A percentile compares a stretch with the other conserved stretches of the same genome.
phyloP scores from a whole-genome alignment of 1,284 basidiomycete genomes.

The Malassezia furfur region DNA sequence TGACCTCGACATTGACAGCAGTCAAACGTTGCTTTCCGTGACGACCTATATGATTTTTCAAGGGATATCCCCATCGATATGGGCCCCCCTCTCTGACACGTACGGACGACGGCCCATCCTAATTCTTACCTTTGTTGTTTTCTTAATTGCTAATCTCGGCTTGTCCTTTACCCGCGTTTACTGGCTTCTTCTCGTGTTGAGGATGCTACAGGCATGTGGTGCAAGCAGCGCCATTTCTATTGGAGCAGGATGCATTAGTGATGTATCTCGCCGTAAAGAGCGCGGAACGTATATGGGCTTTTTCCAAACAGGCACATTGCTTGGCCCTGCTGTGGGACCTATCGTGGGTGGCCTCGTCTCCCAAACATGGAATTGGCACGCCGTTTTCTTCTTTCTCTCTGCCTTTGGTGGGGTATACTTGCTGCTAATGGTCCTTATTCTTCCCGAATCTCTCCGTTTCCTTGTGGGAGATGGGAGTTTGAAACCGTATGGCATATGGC shows the following conservation, averaged over 20 bases:
- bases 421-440: slow-evolving; percentile 54
- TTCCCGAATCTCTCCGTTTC: slow-evolving; percentile 59
- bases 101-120: slow-evolving; percentile 56
- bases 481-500: slow-evolving; percentile 16
- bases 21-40: slow-evolving; percentile 66
- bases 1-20: slow-evolving; percentile 59
- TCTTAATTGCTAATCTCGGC: slow-evolving; percentile 52
- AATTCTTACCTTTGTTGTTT: slow-evolving; percentile 54
- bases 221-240: slow-evolving; percentile 23
- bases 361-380: slow-evolving; percentile 19
- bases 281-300: slow-evolving; percentile 24
- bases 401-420: slow-evolving; percentile 57
- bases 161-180: slow-evolving; percentile 57
- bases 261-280: slow-evolving; percentile 21
- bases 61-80: slow-evolving; percentile 51
- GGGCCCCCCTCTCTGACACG: slow-evolving; percentile 58
- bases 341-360: slow-evolving; percentile 20
- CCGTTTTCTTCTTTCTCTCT: slow-evolving; percentile 69
- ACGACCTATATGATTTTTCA: slow-evolving; percentile 68
- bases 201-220: slow-evolving; percentile 38
- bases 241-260: slow-evolving; percentile 22
- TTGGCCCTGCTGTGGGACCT: slow-evolving; percentile 19
- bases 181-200: slow-evolving; percentile 58
- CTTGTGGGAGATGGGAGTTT: slow-evolving; percentile 45
- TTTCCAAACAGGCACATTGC: slow-evolving; percentile 15